phyloP scores from a whole-genome alignment of 495 filamentous ascomycete species.

The Collariella sp. region DNA sequence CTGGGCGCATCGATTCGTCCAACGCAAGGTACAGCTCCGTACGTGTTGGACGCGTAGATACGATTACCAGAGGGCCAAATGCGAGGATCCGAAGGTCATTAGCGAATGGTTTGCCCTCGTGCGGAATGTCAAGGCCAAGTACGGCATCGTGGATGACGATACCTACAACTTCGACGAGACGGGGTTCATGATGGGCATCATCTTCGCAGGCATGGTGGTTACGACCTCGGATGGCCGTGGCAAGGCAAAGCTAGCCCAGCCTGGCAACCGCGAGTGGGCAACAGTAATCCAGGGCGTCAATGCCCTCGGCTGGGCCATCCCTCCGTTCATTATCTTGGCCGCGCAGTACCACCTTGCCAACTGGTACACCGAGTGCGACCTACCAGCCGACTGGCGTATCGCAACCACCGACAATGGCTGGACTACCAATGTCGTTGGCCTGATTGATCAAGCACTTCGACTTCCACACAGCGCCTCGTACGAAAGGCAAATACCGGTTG shows the following conservation, averaged over 20 bases:
- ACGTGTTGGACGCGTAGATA: slow-evolving; percentile 1
- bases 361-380: slow-evolving; percentile 5
- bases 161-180: slow-evolving; percentile 43
- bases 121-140: slow-evolving; percentile 24
- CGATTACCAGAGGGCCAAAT: slow-evolving; percentile 29
- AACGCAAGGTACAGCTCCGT: background rate
- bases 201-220: slow-evolving; percentile 25
- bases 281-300: slow-evolving; percentile 23
- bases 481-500: too few species aligned
- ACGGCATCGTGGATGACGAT: slow-evolving; percentile 19
- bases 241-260: slow-evolving; percentile 23
- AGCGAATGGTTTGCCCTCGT: slow-evolving; percentile 31
- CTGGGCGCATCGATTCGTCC: background rate
- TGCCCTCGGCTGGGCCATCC: background rate
- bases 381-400: slow-evolving; percentile 1
- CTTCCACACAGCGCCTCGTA: background rate
- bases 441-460: background rate
- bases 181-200: slow-evolving; percentile 33
- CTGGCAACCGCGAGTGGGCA: slow-evolving; percentile 35
- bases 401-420: background rate
- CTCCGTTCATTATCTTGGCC: background rate
- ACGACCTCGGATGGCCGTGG: slow-evolving; percentile 19
- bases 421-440: background rate
- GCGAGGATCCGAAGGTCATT: slow-evolving; percentile 32
- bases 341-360: background rate